Evolutionary conservation across 192 early-diverging fungal genomes (phyloP), one percentile per base, ranked within the genome.

Genomic region (Gamsiella multidivaricata): DNA sequence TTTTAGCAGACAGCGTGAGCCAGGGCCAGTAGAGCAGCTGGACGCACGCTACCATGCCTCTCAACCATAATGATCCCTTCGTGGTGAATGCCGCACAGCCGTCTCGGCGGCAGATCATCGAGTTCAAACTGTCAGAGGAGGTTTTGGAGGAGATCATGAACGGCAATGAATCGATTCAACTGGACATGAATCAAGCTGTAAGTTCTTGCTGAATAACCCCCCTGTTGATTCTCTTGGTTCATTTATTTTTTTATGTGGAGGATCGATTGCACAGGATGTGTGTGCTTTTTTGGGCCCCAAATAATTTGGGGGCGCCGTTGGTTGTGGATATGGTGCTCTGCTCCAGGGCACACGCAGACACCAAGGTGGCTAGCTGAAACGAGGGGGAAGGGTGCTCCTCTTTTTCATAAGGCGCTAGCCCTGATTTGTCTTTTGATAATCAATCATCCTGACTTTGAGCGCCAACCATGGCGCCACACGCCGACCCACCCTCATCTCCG

Each of bases 31-130:
- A 17, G 12, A n/a, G 25, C 49, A 42, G 29, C 33, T 34, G 32
- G 46, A 41, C 55, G 37, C 56, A 36, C 80, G 92, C 97, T 80
- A 89, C 93, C 23, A 98, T 99, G 90, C 94, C 96, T 8, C 95
- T 97, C 55, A 68, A 76, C 34, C 73, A 76, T 29, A 76, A 76
- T 56, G 65, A 76, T 60, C 73, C 54, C 33, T 76, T 62, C 62
- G 60, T 76, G 26, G 73, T 76, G 26, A 76, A 76, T 47, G 73
- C 73, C 14, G 73, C 73, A 17, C 57, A 66, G 43, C 73, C 73
- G n/a, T 36, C 70, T 15, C 58, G 73, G 59, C 56, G 65, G 50
- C 73, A 76, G 39, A 58, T 76, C 57, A 76, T 76, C 46, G 73
- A 76, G 37, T 57, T 76, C 65, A 76, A 76, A 59, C 46, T 76